Percentiles rank a stretch among this genome's conserved stretches.
These are phyloP conservation scores for Cucumis melo DNA, from an alignment of 306 rosid genomes.

Conservation along the genomic window DNA sequence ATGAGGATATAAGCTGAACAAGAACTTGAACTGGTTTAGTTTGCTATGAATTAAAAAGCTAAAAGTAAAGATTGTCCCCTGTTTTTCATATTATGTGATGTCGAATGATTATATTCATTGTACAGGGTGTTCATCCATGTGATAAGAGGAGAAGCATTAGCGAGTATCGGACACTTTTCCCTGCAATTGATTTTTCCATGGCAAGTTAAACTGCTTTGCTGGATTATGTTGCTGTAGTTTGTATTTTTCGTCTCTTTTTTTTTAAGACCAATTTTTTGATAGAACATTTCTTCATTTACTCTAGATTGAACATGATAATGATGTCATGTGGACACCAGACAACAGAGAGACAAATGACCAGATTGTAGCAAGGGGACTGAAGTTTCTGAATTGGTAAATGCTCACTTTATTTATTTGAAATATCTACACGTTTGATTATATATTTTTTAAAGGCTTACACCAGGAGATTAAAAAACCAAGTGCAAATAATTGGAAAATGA, in stretches of 20 bases:
- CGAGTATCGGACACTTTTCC: constrained; percentile 60
- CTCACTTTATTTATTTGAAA: constrained; percentile 1
- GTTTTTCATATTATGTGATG: neutral
- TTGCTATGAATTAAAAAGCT: neutral
- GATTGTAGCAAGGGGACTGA: constrained; percentile 66
- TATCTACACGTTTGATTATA: neutral
- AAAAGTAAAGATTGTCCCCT: neutral
- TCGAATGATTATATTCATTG: neutral
- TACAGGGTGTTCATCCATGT: constrained; percentile 88
- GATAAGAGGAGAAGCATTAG: constrained; percentile 75
- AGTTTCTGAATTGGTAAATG: constrained; percentile 68
- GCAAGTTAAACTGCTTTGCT: constrained; percentile 16
- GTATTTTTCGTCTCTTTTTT: neutral
- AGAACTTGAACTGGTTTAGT: neutral
- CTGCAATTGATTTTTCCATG: constrained; percentile 79
- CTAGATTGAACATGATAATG: constrained; percentile 70
- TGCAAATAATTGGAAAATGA: neutral
- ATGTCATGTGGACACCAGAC: constrained; percentile 67
- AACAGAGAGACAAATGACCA: constrained; percentile 61
- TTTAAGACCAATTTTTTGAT: neutral
- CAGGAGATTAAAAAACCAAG: neutral
- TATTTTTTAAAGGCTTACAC: neutral
- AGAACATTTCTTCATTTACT: constrained; percentile 13
- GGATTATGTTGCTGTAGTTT: neutral
- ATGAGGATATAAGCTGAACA: neutral